These are phyloP conservation scores for Arachis monticola DNA, from an alignment of 331 rosid species.

Conservation along the genomic window DNA sequence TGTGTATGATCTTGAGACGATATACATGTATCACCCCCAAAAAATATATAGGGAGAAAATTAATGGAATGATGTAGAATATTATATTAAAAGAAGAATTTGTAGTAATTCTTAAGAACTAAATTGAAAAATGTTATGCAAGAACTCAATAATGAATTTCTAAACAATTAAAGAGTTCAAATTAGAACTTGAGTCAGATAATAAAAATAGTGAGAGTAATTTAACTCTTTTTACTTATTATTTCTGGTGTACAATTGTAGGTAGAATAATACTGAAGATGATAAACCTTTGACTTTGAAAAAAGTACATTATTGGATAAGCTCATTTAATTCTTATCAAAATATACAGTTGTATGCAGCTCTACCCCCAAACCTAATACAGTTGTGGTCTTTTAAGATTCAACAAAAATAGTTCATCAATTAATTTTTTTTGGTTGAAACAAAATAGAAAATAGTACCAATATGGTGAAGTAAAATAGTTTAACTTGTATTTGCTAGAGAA, in stretches of 20 bases:
- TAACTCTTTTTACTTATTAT: not conserved
- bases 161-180: too few species aligned
- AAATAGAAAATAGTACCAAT: constrained; percentile 21
- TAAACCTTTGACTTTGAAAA: not conserved
- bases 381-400: not conserved
- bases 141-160: too few species aligned
- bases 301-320: not conserved
- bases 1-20: too few species aligned
- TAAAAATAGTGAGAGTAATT: too few species aligned
- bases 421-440: not conserved
- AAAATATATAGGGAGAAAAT: too few species aligned
- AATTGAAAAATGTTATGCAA: too few species aligned
- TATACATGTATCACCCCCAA: too few species aligned
- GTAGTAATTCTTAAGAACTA: too few species aligned
- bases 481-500: too few species aligned
- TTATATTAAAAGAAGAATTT: too few species aligned
- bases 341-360: not conserved
- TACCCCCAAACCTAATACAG: not conserved
- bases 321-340: constrained; percentile 3
- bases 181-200: too few species aligned
- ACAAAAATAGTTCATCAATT: not conserved
- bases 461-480: not conserved
- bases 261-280: not conserved
- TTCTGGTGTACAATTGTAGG: not conserved
- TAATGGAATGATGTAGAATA: too few species aligned